Evolutionary conservation across 352 stramenopile species (phyloP).

Genomic region (Globisporangium nagaii): DNA sequence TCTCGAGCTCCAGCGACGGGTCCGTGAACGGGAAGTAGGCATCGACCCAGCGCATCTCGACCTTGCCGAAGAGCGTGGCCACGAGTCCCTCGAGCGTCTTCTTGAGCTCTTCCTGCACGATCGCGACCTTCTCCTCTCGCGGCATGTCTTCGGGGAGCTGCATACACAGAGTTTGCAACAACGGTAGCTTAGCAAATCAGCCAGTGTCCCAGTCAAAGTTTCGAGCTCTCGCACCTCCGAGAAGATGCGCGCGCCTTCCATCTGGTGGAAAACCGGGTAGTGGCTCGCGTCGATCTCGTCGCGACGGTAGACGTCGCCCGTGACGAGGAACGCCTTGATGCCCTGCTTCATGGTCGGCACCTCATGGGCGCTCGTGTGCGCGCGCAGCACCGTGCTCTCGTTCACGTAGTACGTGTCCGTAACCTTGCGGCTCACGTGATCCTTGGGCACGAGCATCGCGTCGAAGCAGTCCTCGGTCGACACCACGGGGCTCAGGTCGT

Average conservation of each 20-base stretch:
- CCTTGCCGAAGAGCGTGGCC: constrained; percentile 84
- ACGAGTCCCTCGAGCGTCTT: constrained; percentile 93
- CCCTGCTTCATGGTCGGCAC: constrained; percentile 86
- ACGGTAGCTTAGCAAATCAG: too few species aligned
- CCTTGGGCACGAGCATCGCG: constrained; percentile 87
- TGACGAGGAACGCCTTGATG: constrained; percentile 89
- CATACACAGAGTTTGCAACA: constrained; percentile 6
- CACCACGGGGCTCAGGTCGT: constrained; percentile 83
- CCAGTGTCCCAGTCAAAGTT: neutral
- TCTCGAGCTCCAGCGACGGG: constrained; percentile 97
- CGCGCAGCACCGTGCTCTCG: constrained; percentile 68
- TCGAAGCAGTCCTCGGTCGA: constrained; percentile 89
- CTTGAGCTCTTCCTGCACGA: constrained; percentile 94
- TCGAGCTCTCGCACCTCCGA: constrained; percentile 66
- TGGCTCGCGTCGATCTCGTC: constrained; percentile 99
- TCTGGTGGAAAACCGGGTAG: constrained; percentile 99
- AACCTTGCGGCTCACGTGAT: constrained; percentile 82
- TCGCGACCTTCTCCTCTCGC: constrained; percentile 64
- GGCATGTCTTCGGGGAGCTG: constrained; percentile 41
- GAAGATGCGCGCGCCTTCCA: constrained; percentile 98
- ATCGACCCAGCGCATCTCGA: constrained; percentile 97
- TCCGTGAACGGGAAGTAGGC: constrained; percentile 99
- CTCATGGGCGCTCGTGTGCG: constrained; percentile 94
- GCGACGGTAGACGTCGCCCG: constrained; percentile 95
- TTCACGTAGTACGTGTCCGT: constrained; percentile 92